phyloP scores from a whole-genome alignment of 225 moss, liverwort and hornwort genomes.

The Pseudisothecium myosuroides region DNA sequence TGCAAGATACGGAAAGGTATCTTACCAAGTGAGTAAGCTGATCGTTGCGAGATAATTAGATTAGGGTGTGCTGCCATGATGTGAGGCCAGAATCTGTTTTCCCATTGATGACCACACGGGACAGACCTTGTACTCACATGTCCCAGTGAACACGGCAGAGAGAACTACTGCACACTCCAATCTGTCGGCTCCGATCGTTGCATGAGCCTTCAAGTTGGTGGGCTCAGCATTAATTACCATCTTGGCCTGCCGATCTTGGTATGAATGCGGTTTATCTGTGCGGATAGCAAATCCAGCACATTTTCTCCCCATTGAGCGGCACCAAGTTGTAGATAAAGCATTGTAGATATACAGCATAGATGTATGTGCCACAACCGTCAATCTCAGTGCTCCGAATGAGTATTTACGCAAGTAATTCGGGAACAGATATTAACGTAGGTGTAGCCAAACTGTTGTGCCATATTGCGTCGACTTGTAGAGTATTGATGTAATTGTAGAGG shows the following conservation, averaged over 20 bases:
- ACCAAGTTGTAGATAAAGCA: conserved; percentile 29
- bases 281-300: not conserved
- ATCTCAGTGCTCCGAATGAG: not conserved
- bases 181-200: not conserved
- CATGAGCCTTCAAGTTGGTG: not conserved
- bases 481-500: conserved; percentile 32
- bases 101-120: not conserved
- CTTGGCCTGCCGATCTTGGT: conserved; percentile 23
- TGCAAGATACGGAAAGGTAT: not conserved
- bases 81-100: not conserved
- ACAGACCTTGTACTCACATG: not conserved
- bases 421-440: not conserved
- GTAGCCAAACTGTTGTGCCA: not conserved
- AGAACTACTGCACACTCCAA: not conserved
- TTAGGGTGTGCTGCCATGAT: not conserved
- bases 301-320: not conserved
- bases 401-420: not conserved
- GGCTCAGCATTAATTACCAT: not conserved
- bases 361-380: conserved; percentile 12
- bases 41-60: conserved; percentile 1
- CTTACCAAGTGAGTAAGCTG: conserved; percentile 20
- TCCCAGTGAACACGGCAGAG: not conserved
- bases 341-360: conserved; percentile 13
- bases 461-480: conserved; percentile 21
- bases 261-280: not conserved